Evolutionary conservation across 495 filamentous ascomycete genomes (phyloP), one percentile per base, ranked within the genome.

Genomic region (Hypoxylon fuscum): DNA sequence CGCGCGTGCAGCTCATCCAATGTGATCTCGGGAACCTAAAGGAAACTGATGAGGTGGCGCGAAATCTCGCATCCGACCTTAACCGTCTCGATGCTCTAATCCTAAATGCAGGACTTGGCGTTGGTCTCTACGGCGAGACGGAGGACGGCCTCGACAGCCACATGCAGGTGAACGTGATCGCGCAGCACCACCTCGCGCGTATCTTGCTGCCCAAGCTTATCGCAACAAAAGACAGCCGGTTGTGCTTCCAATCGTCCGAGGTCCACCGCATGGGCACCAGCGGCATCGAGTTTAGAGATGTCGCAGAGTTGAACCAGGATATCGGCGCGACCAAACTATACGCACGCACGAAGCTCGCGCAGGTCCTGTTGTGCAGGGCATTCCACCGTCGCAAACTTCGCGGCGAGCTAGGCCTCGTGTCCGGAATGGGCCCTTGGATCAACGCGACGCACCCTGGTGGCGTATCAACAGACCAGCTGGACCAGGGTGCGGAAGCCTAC

Each of bases 301-400:
- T 84, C 3, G 73, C 73, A 1, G 84, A 87, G 62, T 82, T 88
- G 47, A 87, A 87, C 62, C 63, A 76, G 45, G 77, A 81, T 27
- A 68, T 86, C 41, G 85, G 84, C 0, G 71, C 82, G 3, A 75
- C 74, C 8, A 74, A 79, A 23, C 74, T 86, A 40, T 86, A 88
- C 70, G 74, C 71, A 17, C 70, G 85, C 40, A 76, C 75, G 1
- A 87, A 87, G 66, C 74, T 87, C 10, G 86, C 83, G 0, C 71
- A 83, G 44, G 76, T 87, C 20, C 66, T 86, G 6, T 77, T 85
- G 2, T 64, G 61, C 34, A 50, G 42, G 23, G 35, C 61, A 0
- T 74, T 76, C 32, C 18, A 69, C 5, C 50, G 73, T 12, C 72
- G 76, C 29, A 67, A 74, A 41, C 52, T 77, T 10, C 78, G 79